phyloP scores from a whole-genome alignment of 148 eudicot genomes.

The Rhododendron molle region DNA sequence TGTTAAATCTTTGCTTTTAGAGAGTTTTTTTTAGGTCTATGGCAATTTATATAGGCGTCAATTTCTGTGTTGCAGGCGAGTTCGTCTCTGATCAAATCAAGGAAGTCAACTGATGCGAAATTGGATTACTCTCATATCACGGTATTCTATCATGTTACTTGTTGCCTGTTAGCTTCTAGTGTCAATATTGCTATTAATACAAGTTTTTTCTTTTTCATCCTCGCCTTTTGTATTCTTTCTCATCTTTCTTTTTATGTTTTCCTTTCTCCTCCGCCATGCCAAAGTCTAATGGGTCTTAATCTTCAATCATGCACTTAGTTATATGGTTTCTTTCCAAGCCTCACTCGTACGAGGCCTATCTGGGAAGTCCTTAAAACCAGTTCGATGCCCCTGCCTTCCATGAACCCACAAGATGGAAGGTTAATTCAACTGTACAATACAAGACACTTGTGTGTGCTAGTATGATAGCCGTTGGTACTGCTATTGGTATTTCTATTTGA shows the following conservation, averaged over 20 bases:
- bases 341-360: neutral
- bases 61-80: conserved; percentile 58
- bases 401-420: neutral
- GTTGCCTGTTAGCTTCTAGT: neutral
- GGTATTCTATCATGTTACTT: conserved; percentile 33
- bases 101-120: conserved; percentile 70
- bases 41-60: conserved; percentile 6
- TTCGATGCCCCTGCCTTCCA: neutral
- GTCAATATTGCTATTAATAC: neutral
- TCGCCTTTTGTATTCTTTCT: neutral
- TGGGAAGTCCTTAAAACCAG: neutral
- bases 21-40: neutral
- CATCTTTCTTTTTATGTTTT: conserved; percentile 1
- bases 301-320: neutral
- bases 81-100: conserved; percentile 69
- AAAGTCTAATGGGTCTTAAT: neutral
- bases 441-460: neutral
- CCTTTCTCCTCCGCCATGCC: neutral
- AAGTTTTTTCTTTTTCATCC: neutral
- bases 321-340: neutral
- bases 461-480: neutral
- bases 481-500: neutral
- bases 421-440: neutral
- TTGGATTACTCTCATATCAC: conserved; percentile 96
- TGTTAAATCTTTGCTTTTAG: neutral